Percentiles rank a stretch among this genome's conserved stretches.
Conservation (phyloP, 306 rosid species). For the Casuarina cunninghamiana region DNA sequence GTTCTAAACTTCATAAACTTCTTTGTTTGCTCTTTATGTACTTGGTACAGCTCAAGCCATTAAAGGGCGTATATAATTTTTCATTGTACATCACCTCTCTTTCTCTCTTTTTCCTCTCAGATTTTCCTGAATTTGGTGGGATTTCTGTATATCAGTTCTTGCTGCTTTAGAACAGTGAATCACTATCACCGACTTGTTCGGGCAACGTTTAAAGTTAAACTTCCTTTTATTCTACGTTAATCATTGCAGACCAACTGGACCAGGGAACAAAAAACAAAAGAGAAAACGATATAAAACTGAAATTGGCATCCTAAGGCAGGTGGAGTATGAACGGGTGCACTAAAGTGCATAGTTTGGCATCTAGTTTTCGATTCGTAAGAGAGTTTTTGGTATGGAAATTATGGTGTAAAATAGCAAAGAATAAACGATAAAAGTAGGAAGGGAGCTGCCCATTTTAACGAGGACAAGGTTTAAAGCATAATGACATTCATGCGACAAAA, state of each 20-base stretch:
- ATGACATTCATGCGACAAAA: conserved; percentile 3
- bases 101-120: not conserved
- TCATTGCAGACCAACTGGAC: not conserved
- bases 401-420: not conserved
- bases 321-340: not conserved
- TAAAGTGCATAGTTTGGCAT: conserved; percentile 14
- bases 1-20: not conserved
- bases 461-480: conserved; percentile 14
- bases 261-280: not conserved
- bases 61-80: not conserved
- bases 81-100: not conserved
- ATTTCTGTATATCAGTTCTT: not conserved
- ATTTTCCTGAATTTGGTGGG: conserved; percentile 6
- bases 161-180: conserved; percentile 6
- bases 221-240: not conserved
- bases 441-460: conserved; percentile 2
- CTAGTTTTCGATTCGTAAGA: not conserved
- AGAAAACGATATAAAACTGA: not conserved
- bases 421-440: not conserved
- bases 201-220: not conserved
- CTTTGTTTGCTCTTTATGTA: not conserved
- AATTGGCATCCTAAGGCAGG: not conserved
- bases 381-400: conserved; percentile 2
- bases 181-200: not conserved
- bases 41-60: conserved; percentile 12